Evolutionary conservation across 768 basidiomycete genomes (phyloP).

Genomic region (Tulasnella sp.): DNA sequence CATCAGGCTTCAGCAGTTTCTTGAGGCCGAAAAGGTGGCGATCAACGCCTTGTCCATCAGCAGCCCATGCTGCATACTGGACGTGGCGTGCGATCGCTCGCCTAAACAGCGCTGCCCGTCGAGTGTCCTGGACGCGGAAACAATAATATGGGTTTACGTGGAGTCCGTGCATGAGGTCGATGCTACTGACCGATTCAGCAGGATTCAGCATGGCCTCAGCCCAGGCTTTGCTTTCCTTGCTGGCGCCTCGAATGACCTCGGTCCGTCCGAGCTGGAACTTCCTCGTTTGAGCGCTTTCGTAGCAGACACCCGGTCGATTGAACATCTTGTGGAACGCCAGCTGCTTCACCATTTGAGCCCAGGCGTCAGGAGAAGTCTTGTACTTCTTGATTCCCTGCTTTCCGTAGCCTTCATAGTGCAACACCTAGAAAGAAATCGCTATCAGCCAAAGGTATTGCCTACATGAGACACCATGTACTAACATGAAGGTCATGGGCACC

Average conservation of each 20-base stretch:
- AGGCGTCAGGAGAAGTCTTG: constrained; percentile 87
- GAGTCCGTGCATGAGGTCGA: background rate
- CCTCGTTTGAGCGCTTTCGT: constrained; percentile 92
- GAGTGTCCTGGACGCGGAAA: constrained; percentile 45
- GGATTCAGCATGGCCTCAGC: constrained; percentile 82
- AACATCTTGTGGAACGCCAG: constrained; percentile 85
- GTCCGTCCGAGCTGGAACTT: constrained; percentile 88
- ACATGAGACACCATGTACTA: constrained; percentile 34
- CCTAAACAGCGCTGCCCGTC: constrained; percentile 65
- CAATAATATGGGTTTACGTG: constrained; percentile 8
- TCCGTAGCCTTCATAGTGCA: constrained; percentile 86
- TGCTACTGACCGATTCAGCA: constrained; percentile 45
- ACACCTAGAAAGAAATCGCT: constrained; percentile 45
- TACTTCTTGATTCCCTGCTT: constrained; percentile 78
- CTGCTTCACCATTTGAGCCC: constrained; percentile 93
- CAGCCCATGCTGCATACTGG: constrained; percentile 85
- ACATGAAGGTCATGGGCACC: constrained; percentile 75
- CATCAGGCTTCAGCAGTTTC: constrained; percentile 69
- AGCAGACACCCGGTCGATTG: constrained; percentile 70
- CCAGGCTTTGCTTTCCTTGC: constrained; percentile 78
- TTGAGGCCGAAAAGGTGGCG: constrained; percentile 93
- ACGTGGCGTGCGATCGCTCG: constrained; percentile 77
- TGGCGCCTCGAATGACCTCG: constrained; percentile 88
- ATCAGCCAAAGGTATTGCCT: constrained; percentile 19
- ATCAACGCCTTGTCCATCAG: constrained; percentile 92